phyloP scores from a whole-genome alignment of 2,329 filamentous ascomycete species.

The Penicillium sp. region DNA sequence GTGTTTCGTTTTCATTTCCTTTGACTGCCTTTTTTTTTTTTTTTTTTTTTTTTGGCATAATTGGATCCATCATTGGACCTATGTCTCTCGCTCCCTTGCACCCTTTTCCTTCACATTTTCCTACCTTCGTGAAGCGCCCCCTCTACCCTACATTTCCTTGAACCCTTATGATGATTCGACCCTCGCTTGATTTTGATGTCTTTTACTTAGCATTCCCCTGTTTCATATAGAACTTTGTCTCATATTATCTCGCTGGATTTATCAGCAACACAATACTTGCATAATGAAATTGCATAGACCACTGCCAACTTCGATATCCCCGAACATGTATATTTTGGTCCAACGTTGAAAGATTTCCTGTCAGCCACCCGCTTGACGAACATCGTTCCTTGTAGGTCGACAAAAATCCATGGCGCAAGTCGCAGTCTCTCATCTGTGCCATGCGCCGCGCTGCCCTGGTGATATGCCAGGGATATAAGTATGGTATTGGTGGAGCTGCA shows the following conservation, averaged over 20 bases:
- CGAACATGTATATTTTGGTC: too few species aligned
- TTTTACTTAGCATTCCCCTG: background rate
- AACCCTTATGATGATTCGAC: background rate
- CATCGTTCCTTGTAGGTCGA: too few species aligned
- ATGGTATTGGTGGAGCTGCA: too few species aligned
- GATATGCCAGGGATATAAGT: too few species aligned
- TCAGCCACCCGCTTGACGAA: too few species aligned
- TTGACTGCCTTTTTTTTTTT: background rate
- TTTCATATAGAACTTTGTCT: constrained; percentile 2
- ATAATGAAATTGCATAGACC: constrained; percentile 3
- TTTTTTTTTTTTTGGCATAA: too few species aligned
- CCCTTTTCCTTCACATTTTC: background rate
- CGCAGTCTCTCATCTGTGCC: too few species aligned
- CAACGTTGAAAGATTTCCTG: too few species aligned
- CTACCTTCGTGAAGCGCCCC: background rate
- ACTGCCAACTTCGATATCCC: background rate
- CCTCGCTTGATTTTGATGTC: constrained; percentile 3
- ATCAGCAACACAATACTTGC: constrained; percentile 2
- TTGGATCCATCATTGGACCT: background rate
- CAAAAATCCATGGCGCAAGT: too few species aligned
- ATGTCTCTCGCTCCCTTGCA: background rate
- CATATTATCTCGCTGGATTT: constrained; percentile 1
- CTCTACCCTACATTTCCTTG: constrained; percentile 7
- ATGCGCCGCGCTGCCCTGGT: too few species aligned
- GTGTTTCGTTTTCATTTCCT: constrained; percentile 5